Base-by-base conservation (phyloP, 805 yeast genomes). In the Lipomyces japonicus region DNA sequence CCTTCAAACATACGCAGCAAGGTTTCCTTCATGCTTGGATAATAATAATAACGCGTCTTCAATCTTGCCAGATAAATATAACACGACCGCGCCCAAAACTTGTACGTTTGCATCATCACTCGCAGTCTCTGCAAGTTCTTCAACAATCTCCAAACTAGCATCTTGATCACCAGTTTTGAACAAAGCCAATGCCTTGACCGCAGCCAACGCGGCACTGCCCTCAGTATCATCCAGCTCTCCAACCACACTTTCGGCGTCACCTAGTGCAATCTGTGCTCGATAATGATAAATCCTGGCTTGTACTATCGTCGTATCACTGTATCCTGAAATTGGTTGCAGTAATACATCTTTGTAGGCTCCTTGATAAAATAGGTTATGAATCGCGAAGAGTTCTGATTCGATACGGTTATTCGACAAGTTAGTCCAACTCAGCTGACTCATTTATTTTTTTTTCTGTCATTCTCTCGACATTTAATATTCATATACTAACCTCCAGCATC, bases 41-140 rank as follows among this genome's bases (percentile, higher is more conserved):
- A 70, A 61, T 16, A 72, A 51, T 25, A 62, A 60, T 48, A 76
- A 66, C 6, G 79, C 79, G 42, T 72, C 73, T 16, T 75, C 75
- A 18, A 65, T 65, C 16, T 69, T 67, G 3, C 69, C 72, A 47
- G 70, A 65, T 3, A 66, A 62, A n/a, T 72, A 70, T 26, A 74
- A 64, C 48, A 74, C 69, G 14, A 74, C 58, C 1, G 75, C 70
- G 0, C 74, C 73, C 10, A 77, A 40, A 42, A 69, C 71, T 54
- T 66, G 66, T 14, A 69, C 74, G 18, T 59, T 63, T 39, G 50
- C 70, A 37, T 63, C 60, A 5, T 53, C 44, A n/a, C 58, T 57
- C 23, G 50, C 51, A n/a, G 53, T 50, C 23, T 60, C 61, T 19
- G 56, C 56, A 21, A 65, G 46, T 36, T 60, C 55, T 44, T 57